Evolutionary conservation across 805 yeast species (phyloP).

Genomic region (Cyberlindnera veronae): DNA sequence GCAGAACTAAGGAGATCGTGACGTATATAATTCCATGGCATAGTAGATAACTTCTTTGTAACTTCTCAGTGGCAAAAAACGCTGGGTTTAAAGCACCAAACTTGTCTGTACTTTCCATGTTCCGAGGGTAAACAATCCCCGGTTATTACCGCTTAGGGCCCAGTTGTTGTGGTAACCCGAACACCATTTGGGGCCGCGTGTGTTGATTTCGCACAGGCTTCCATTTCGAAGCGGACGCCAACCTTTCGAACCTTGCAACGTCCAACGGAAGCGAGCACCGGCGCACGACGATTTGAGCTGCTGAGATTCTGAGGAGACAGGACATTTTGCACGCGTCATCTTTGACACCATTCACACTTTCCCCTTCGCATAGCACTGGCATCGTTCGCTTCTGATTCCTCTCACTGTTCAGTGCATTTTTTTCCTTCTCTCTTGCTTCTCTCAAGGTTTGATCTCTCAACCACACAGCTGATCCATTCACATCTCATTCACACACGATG

Average conservation of each 20-base stretch:
- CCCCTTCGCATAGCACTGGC: too few species aligned
- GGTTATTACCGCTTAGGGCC: neutral
- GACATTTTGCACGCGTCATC: too few species aligned
- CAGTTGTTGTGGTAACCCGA: neutral
- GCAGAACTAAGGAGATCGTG: too few species aligned
- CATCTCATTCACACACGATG: conserved; percentile 14
- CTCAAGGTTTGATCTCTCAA: neutral
- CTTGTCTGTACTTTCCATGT: too few species aligned
- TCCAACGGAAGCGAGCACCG: neutral
- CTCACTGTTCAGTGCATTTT: too few species aligned
- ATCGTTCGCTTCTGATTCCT: neutral
- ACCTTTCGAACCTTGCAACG: neutral
- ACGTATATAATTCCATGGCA: too few species aligned
- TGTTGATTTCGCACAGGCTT: neutral
- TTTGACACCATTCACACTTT: too few species aligned
- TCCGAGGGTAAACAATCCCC: neutral
- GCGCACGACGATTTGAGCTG: too few species aligned
- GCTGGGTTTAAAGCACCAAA: too few species aligned
- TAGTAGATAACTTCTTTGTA: too few species aligned
- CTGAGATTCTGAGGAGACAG: too few species aligned
- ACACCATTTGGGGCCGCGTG: neutral
- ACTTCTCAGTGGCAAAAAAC: too few species aligned
- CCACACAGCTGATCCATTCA: neutral
- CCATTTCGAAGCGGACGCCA: neutral
- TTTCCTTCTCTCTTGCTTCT: neutral